A percentile compares a stretch with the other conserved stretches of the same genome.
Conservation (phyloP, 2,329 filamentous ascomycete genomes). For the Penicillium sp. region DNA sequence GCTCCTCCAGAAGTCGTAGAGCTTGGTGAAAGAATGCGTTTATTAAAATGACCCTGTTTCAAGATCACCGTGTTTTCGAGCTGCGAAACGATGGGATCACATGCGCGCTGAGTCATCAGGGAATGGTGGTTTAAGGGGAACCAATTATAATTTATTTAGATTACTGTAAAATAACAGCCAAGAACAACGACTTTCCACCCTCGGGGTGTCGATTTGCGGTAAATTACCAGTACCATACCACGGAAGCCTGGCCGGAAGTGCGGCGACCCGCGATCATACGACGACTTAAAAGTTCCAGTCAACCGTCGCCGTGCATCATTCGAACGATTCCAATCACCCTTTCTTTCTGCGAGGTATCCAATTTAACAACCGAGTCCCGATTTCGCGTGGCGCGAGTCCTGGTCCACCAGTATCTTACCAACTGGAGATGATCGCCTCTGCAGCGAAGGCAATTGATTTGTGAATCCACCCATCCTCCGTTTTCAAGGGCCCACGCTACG, state of each 20-base stretch:
- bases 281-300: conserved; percentile 16
- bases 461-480: conserved; percentile 11
- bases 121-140: background rate
- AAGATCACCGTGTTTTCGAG: background rate
- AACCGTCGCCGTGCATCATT: conserved; percentile 2
- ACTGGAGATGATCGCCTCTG: conserved; percentile 10
- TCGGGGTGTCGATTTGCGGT: background rate
- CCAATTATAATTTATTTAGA: background rate
- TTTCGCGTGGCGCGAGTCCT: conserved; percentile 1
- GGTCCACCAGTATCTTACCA: conserved; percentile 7
- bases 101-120: conserved; percentile 15
- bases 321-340: background rate
- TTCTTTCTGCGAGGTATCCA: background rate
- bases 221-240: conserved; percentile 2
- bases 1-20: background rate
- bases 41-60: background rate
- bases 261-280: conserved; percentile 35
- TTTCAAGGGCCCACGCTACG: conserved; percentile 7
- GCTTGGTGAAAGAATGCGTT: background rate
- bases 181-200: background rate
- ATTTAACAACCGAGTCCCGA: background rate
- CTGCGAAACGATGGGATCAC: conserved; percentile 2
- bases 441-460: conserved; percentile 11
- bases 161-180: background rate
- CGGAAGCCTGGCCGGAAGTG: conserved; percentile 22